Base-by-base conservation (phyloP, 108 stramenopile genomes). In the Craspedostauros australis region DNA sequence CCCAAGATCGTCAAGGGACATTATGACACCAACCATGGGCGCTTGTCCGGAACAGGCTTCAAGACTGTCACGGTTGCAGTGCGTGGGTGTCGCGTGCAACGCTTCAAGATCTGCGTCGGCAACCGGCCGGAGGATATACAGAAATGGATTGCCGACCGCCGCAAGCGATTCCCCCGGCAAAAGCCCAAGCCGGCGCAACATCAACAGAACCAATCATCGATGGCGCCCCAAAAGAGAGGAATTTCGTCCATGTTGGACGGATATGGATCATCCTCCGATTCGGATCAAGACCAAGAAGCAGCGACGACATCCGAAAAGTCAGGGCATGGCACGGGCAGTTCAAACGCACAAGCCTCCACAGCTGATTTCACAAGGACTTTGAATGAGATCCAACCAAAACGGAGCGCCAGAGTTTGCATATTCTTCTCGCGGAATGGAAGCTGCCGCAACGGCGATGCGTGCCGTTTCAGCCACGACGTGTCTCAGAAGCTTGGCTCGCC, bases 101-200 rank as follows among this genome's bases (percentile, higher is more conserved):
- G 68, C 62, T 92, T 86, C 58, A 71, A 72, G 36, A 84, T 92
- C 34, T 92, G 91, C 60, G 91, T 92, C 6, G 91, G 91, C 1
- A 78, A 92, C 66, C 80, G 84, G 47, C 91, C 91, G 6, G 84
- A 92, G 38, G 91, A 92, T 68, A 68, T 92, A 6, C 44, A 77
- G 56, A 49, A 70, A 38, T 92, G 91, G 91, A 92, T 92, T 51
- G 83, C 59, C 15, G 91, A 88, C 42, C 70, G 86, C 21, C 80
- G 70, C 42, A 80, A 75, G 49, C 52, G 68, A 25, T 92, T 86
- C 56, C 90, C 90, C 1, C 46, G 68, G 23, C 54, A 46, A 33
- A 14, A 30, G 7, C 32, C 5, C 11, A 41, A 44, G 9, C 47
- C 9, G 15, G 4, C 16, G 6, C 51, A 18, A 28, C 49, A 50